These are phyloP conservation scores for Thraustochytrium striatum DNA, from an alignment of 352 stramenopile genomes.

Conservation along the genomic window DNA sequence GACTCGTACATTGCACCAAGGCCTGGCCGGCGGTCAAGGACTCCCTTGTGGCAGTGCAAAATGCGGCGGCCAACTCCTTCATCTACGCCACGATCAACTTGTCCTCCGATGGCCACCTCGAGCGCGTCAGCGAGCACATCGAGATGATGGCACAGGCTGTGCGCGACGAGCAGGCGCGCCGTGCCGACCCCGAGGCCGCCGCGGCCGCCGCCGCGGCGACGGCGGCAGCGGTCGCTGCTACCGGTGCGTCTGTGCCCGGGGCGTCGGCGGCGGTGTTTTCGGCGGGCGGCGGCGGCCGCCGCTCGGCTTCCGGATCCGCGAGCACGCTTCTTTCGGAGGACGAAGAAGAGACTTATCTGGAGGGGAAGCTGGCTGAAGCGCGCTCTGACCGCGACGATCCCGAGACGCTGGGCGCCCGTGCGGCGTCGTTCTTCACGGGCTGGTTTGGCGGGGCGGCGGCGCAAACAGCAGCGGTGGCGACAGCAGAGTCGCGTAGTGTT, in stretches of 20 bases:
- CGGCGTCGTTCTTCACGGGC: neutral
- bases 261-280: neutral
- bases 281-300: too few relatives aligned
- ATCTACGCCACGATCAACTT: neutral
- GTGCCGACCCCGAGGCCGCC: neutral
- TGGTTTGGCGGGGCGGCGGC: neutral
- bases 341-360: too few relatives aligned
- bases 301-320: neutral
- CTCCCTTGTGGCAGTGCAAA: neutral
- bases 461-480: too few relatives aligned
- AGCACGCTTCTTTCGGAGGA: too few relatives aligned
- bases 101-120: constrained; percentile 8
- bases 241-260: neutral
- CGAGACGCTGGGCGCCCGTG: neutral
- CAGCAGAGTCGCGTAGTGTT: neutral
- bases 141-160: neutral
- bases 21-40: neutral
- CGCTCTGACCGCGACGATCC: too few relatives aligned
- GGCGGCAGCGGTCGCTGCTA: neutral
- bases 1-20: neutral
- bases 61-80: neutral
- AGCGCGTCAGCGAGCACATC: neutral
- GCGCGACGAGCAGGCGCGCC: neutral
- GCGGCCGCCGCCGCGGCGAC: too few relatives aligned
- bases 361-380: too few relatives aligned